phyloP scores from a whole-genome alignment of 106 monocot species.

The Dendrobium chrysotoxum region DNA sequence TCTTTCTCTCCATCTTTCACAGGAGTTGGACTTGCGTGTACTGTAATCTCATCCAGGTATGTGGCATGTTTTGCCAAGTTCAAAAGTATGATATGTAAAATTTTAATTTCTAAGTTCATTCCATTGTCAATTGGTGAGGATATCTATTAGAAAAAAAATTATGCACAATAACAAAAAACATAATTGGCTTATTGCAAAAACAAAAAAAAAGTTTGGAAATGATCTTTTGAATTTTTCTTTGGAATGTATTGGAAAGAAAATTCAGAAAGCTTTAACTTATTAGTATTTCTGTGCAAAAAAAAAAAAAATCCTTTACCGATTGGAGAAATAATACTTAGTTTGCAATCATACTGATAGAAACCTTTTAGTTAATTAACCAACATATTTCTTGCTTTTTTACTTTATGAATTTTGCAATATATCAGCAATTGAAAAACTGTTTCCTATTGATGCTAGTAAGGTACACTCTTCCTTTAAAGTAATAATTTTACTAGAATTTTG shows the following conservation, averaged over 20 bases:
- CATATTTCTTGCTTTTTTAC: background rate
- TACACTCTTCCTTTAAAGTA: background rate
- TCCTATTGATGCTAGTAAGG: background rate
- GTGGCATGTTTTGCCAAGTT: background rate
- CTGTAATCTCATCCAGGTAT: constrained; percentile 28
- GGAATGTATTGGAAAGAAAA: background rate
- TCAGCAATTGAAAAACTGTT: background rate
- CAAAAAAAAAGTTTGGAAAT: background rate
- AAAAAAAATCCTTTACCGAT: background rate
- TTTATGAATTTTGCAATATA: background rate
- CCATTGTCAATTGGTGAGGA: background rate
- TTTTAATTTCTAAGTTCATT: background rate
- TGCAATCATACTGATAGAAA: background rate
- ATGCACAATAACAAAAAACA: background rate
- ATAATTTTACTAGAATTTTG: background rate
- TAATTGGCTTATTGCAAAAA: background rate
- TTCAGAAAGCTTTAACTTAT: background rate
- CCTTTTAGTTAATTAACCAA: background rate
- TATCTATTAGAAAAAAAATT: background rate
- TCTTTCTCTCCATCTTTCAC: constrained; percentile 2
- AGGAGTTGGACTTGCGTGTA: constrained; percentile 28
- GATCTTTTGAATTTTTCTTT: background rate
- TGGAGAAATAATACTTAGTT: background rate
- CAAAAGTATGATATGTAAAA: background rate
- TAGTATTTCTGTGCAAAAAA: background rate